Conservation (phyloP, 148 eudicot genomes). For the Diospyros lotus region DNA sequence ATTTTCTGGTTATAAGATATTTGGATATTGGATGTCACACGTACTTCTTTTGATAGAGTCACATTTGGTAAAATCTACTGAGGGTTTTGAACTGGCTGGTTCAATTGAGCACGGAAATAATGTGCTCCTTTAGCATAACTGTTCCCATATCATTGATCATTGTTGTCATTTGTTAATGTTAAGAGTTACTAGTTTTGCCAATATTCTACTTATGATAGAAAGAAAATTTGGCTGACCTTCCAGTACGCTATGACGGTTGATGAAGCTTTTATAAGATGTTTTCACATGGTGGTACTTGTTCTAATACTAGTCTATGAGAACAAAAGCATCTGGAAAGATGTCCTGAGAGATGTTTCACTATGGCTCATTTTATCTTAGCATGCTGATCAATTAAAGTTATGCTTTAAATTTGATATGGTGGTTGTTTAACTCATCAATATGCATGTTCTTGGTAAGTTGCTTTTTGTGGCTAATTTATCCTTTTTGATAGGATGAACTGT, state of each 20-base stretch:
- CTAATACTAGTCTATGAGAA: neutral
- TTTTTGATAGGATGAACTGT: neutral
- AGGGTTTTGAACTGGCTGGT: neutral
- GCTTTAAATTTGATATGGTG: neutral
- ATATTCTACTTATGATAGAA: no score
- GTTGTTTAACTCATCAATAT: neutral
- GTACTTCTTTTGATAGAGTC: neutral
- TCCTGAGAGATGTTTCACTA: neutral
- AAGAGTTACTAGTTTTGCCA: no score
- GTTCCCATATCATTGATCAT: no score
- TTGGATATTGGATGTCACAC: neutral
- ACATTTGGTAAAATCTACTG: neutral
- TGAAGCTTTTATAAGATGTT: neutral
- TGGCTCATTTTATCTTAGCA: neutral
- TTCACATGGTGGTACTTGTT: neutral
- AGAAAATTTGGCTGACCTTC: neutral
- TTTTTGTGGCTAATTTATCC: neutral
- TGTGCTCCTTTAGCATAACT: no score
- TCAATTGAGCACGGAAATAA: no score
- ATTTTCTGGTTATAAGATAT: neutral
- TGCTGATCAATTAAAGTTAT: neutral
- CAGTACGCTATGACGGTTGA: neutral
- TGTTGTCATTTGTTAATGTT: neutral
- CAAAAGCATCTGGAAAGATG: neutral
- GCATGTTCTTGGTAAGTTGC: constrained; percentile 4